phyloP scores from a whole-genome alignment of 129 eudicot genomes.

The Rutidosis leptorrhynchoides region DNA sequence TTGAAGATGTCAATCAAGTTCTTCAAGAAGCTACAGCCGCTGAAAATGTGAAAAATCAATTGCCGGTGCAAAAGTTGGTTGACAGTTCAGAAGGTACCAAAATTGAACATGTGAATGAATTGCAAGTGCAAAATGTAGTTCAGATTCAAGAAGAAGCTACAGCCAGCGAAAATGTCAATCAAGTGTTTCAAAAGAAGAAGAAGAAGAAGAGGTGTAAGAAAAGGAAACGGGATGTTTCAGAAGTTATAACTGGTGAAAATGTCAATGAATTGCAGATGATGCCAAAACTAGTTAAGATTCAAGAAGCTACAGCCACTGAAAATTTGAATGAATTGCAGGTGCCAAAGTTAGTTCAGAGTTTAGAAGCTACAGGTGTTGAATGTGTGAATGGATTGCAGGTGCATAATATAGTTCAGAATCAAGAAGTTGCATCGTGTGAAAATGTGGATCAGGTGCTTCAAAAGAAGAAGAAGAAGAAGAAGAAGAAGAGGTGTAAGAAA shows the following conservation, averaged over 20 bases:
- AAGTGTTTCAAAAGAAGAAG: too few relatives aligned
- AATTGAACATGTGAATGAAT: too few relatives aligned
- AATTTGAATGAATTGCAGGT: background rate
- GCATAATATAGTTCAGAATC: background rate
- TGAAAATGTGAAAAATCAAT: too few relatives aligned
- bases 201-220: constrained; percentile 13
- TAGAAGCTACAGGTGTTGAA: background rate
- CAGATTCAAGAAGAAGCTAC: too few relatives aligned
- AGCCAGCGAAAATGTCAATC: too few relatives aligned
- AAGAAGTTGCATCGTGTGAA: background rate
- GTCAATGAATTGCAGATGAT: background rate
- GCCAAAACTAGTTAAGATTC: background rate
- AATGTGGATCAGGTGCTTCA: background rate
- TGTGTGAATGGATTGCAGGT: background rate
- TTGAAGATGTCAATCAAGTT: background rate
- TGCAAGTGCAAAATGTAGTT: too few relatives aligned
- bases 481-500: constrained; percentile 14
- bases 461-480: background rate
- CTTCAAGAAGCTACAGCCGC: too few relatives aligned
- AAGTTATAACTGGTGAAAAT: background rate
- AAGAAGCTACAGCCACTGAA: background rate
- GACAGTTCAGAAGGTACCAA: too few relatives aligned
- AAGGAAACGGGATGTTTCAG: background rate
- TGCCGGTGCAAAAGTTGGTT: too few relatives aligned
- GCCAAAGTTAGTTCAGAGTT: background rate